These are phyloP conservation scores for Chiua sp. DNA, from an alignment of 1,284 basidiomycete species.

Conservation along the genomic window DNA sequence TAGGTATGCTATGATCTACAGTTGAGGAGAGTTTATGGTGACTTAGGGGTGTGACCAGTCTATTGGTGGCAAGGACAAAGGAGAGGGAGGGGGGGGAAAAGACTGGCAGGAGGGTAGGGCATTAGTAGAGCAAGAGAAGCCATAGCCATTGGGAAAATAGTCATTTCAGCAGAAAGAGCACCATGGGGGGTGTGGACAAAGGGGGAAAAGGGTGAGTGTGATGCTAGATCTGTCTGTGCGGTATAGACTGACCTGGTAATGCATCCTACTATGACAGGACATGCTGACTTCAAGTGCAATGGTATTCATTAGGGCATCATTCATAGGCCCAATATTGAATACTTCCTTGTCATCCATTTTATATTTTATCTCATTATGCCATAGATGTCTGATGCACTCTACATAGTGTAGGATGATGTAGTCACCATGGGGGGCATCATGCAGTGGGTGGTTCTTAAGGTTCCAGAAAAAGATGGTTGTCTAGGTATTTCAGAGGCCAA, in stretches of 20 bases:
- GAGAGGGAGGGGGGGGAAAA: too few relatives aligned
- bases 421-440: neutral
- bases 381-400: neutral
- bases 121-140: too few relatives aligned
- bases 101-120: too few relatives aligned
- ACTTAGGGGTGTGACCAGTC: too few relatives aligned
- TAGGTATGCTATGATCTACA: neutral
- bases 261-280: accelerated
- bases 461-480: slow-evolving; percentile 2
- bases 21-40: accelerated
- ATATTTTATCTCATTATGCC: neutral
- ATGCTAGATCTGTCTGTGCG: too few relatives aligned
- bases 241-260: too few relatives aligned
- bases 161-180: too few relatives aligned
- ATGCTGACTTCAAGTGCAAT: neutral
- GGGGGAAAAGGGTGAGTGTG: too few relatives aligned
- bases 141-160: too few relatives aligned
- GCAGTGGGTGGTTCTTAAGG: neutral
- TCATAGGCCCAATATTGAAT: slow-evolving; percentile 1
- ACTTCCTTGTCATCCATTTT: accelerated
- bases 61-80: too few relatives aligned
- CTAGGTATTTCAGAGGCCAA: neutral
- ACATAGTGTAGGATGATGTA: neutral
- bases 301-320: neutral
- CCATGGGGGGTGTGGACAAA: too few relatives aligned